phyloP scores from a whole-genome alignment of 2,329 filamentous ascomycete species.

The Bipolaris oryzae region DNA sequence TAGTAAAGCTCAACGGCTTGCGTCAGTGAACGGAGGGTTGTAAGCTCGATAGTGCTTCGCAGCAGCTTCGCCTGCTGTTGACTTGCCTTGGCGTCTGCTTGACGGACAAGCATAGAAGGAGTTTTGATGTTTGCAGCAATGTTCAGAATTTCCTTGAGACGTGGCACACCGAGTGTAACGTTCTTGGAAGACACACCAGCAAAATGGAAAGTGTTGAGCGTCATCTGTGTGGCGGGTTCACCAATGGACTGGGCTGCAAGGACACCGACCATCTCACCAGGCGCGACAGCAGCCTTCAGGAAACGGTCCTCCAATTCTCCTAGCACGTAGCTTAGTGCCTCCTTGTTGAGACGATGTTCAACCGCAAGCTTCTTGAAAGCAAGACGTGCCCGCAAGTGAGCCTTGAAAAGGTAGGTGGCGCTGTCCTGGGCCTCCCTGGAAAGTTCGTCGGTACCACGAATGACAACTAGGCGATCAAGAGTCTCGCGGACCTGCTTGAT shows the following conservation, averaged over 20 bases:
- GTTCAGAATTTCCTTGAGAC: conserved; percentile 99
- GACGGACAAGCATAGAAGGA: conserved; percentile 92
- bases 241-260: conserved; percentile 97
- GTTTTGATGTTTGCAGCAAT: conserved; percentile 98
- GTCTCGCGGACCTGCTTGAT: conserved; percentile 78
- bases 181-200: conserved; percentile 99
- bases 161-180: conserved; percentile 97
- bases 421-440: conserved; percentile 86
- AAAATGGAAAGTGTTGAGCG: conserved; percentile 99
- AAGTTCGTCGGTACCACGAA: conserved; percentile 81
- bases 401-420: conserved; percentile 90
- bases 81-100: conserved; percentile 65
- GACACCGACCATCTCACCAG: conserved; percentile 98
- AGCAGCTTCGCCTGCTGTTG: conserved; percentile 85
- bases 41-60: conserved; percentile 91
- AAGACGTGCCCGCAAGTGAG: conserved; percentile 83
- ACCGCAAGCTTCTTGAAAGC: conserved; percentile 93
- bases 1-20: conserved; percentile 96
- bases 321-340: conserved; percentile 90
- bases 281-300: conserved; percentile 81
- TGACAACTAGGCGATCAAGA: conserved; percentile 78
- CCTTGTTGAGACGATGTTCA: conserved; percentile 82
- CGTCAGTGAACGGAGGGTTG: conserved; percentile 88
- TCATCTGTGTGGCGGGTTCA: conserved; percentile 99
- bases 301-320: conserved; percentile 91